Base-by-base conservation (phyloP, 140 eudicot species). In the Cichorium intybus region DNA sequence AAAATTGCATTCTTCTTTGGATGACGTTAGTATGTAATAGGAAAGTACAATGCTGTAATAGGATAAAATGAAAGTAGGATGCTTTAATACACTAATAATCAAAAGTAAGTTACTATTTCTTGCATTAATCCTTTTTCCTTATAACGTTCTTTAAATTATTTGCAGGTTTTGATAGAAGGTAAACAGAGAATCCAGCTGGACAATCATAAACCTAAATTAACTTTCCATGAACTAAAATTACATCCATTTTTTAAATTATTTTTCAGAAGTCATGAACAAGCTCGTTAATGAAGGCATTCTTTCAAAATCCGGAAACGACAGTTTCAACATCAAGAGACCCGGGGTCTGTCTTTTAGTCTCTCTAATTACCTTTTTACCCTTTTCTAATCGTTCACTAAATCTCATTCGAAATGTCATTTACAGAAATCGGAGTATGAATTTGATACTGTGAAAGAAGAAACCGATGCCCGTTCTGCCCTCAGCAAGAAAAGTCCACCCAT, bases 121-220 rank as follows among this genome's bases (percentile, higher is more conserved):
- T 39, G 43, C 43, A 14, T 35, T 35, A 35, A 39, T 16, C n/a
- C 52, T 70, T 31, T 12, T 37, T 23, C 3, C 35, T 53, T 57
- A 50, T 56, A 47, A 63, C 51, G 20, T 59, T 41, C 10, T 61
- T 55, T 46, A 6, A 47, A 57, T 28, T 55, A 22, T 67, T 68
- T 85, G 80, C 96, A 92, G 99, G 87, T 81, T 70, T 56, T 92
- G 80, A 76, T 78, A 60, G 96, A 92, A 92, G 99, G 99, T 92
- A 81, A 69, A 60, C 27, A 24, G 51, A 59, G 52, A 62, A 51
- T 45, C 50, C 62, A 62, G 24, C 35, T 57, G 17, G 56, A 51
- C 10, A 46, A 41, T 53, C 45, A 16, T 67, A 14, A 55, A 70
- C 26, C 76, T 57, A 63, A n/a, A 27, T 60, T 59, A 9, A 33